Percentiles rank a stretch among this genome's conserved stretches.
phyloP scores from a whole-genome alignment of 768 basidiomycete species.

The Lactifluus subvellereus region DNA sequence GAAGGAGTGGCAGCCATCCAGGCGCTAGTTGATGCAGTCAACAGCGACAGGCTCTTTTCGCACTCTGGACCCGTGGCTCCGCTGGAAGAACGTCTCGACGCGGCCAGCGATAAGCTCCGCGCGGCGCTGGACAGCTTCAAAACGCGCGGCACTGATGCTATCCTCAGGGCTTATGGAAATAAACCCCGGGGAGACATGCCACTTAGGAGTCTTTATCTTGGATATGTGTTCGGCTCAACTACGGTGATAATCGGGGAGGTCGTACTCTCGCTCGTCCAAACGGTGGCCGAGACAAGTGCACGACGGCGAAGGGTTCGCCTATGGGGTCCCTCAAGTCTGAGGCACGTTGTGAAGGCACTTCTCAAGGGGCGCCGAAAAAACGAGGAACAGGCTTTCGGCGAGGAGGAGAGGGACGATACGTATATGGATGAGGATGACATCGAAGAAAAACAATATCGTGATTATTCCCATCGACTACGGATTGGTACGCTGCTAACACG shows the following conservation, averaged over 20 bases:
- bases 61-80: conserved; percentile 20
- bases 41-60: conserved; percentile 32
- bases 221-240: conserved; percentile 46
- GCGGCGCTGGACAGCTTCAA: conserved; percentile 32
- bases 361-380: conserved; percentile 25
- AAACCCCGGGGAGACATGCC: conserved; percentile 24
- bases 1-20: conserved; percentile 29
- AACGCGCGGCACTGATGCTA: conserved; percentile 28
- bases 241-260: conserved; percentile 37
- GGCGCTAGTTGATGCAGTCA: conserved; percentile 31
- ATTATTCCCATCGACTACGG: conserved; percentile 1
- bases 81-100: conserved; percentile 27
- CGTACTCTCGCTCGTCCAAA: conserved; percentile 35
- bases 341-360: conserved; percentile 30
- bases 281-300: conserved; percentile 34
- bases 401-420: conserved; percentile 29
- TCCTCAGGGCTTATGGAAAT: conserved; percentile 29
- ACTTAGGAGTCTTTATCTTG: conserved; percentile 41
- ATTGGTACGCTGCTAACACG: neutral
- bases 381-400: conserved; percentile 28
- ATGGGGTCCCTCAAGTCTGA: conserved; percentile 47
- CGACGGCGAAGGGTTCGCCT: conserved; percentile 37
- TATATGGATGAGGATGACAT: conserved; percentile 27
- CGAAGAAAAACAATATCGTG: conserved; percentile 15
- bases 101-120: conserved; percentile 27